A percentile compares a stretch with the other conserved stretches of the same genome.
phyloP scores from a whole-genome alignment of 2,329 filamentous ascomycete species.

The Ceratocystis diversiconidia region DNA sequence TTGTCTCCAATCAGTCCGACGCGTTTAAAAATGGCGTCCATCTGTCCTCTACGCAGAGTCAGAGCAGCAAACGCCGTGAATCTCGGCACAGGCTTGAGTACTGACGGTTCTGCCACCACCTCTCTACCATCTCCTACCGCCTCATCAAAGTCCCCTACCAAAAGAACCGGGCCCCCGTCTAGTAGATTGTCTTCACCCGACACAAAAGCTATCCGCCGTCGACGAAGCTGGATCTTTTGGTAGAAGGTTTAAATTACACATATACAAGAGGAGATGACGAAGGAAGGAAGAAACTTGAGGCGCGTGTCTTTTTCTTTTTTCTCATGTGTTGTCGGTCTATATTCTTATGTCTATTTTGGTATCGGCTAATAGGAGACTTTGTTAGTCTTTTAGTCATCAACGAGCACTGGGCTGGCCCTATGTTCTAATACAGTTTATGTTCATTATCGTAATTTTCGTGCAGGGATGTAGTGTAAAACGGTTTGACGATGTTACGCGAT shows the following conservation, averaged over 20 bases:
- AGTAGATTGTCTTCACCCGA: background rate
- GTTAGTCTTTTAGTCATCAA: background rate
- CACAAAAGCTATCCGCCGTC: background rate
- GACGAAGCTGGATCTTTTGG: constrained; percentile 14
- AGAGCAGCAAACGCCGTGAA: background rate
- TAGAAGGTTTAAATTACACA: background rate
- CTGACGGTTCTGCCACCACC: background rate
- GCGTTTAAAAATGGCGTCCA: constrained; percentile 14
- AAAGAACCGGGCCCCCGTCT: background rate
- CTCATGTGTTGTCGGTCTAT: background rate
- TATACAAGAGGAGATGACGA: background rate
- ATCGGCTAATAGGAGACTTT: background rate
- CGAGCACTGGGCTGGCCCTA: constrained; percentile 11
- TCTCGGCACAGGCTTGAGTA: background rate
- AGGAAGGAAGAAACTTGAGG: background rate
- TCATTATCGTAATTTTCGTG: constrained; percentile 20
- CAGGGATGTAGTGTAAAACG: background rate
- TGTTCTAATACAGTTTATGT: constrained; percentile 20
- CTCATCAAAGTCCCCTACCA: background rate
- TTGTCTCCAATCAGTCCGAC: constrained; percentile 15
- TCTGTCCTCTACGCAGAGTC: constrained; percentile 14
- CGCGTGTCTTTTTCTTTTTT: background rate
- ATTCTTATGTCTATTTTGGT: constrained; percentile 1
- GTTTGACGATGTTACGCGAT: background rate
- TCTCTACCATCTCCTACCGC: background rate